A percentile compares a stretch with the other conserved stretches of the same genome.
phyloP scores from a whole-genome alignment of 2,329 filamentous ascomycete genomes.

The Hawksworthiomyces lignivorus region DNA sequence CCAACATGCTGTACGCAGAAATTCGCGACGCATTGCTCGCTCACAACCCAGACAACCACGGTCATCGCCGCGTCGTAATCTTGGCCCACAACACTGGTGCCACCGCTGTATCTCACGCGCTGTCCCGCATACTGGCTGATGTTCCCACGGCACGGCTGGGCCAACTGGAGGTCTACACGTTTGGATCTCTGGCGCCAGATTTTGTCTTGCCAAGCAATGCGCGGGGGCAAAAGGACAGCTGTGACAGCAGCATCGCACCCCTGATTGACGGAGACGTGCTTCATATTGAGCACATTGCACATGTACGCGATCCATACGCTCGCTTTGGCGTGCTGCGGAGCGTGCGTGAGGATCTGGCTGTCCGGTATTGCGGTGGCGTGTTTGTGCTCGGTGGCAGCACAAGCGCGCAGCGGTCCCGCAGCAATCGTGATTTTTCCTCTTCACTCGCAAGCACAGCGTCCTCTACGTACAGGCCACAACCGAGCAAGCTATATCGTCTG shows the following conservation, averaged over 20 bases:
- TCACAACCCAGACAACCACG: conserved; percentile 17
- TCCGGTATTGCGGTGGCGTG: conserved; percentile 31
- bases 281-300: conserved; percentile 31
- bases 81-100: conserved; percentile 33
- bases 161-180: conserved; percentile 37
- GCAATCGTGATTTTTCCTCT: too few relatives aligned
- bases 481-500: not conserved
- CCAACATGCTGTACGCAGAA: conserved; percentile 26
- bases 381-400: conserved; percentile 24
- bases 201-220: conserved; percentile 26
- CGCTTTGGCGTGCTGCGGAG: conserved; percentile 29
- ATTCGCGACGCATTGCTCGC: conserved; percentile 27
- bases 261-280: conserved; percentile 15
- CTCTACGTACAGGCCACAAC: not conserved
- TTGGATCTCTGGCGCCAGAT: conserved; percentile 31
- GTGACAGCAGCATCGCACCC: conserved; percentile 6
- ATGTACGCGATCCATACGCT: conserved; percentile 29
- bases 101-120: conserved; percentile 26
- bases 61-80: conserved; percentile 25
- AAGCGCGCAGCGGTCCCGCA: too few relatives aligned
- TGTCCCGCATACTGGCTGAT: conserved; percentile 30
- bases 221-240: conserved; percentile 7
- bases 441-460: too few relatives aligned
- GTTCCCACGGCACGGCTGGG: conserved; percentile 26
- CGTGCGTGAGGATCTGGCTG: conserved; percentile 27